Conservation (phyloP, 148 eudicot species). For the Cornus suecica region DNA sequence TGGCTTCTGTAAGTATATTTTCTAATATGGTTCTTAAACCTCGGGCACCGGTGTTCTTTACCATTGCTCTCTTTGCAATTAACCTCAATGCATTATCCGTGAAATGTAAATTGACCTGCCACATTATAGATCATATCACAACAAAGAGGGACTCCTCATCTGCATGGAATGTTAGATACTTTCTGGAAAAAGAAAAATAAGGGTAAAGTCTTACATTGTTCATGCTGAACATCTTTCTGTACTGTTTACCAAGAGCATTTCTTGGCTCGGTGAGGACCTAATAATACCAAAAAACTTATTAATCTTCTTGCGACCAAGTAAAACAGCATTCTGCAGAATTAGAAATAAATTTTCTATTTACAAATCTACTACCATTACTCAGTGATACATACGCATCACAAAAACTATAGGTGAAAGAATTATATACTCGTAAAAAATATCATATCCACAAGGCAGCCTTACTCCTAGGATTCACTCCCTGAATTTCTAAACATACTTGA, state of each 20-base stretch:
- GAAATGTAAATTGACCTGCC: constrained; percentile 52
- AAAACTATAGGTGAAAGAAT: not conserved
- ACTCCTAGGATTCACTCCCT: too few species aligned
- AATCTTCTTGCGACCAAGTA: not conserved
- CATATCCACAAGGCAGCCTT: not conserved
- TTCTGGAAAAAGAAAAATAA: not conserved
- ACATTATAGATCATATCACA: not conserved
- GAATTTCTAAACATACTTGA: too few species aligned
- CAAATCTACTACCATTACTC: not conserved
- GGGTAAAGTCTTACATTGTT: constrained; percentile 40
- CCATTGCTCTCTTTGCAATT: constrained; percentile 60
- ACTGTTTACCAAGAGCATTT: constrained; percentile 69
- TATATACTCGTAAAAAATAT: too few species aligned
- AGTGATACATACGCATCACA: not conserved
- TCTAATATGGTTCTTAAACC: constrained; percentile 63
- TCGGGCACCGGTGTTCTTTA: constrained; percentile 68
- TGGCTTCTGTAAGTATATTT: constrained; percentile 53
- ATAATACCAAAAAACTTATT: constrained; percentile 1
- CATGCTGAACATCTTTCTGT: constrained; percentile 64
- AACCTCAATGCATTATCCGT: constrained; percentile 49
- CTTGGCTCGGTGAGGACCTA: constrained; percentile 63
- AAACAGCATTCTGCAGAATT: not conserved
- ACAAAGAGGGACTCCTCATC: not conserved
- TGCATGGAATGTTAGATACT: not conserved
- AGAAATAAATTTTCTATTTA: not conserved